These are phyloP conservation scores for Fusarium bulbicola DNA, from an alignment of 2,329 filamentous ascomycete species.

Conservation along the genomic window DNA sequence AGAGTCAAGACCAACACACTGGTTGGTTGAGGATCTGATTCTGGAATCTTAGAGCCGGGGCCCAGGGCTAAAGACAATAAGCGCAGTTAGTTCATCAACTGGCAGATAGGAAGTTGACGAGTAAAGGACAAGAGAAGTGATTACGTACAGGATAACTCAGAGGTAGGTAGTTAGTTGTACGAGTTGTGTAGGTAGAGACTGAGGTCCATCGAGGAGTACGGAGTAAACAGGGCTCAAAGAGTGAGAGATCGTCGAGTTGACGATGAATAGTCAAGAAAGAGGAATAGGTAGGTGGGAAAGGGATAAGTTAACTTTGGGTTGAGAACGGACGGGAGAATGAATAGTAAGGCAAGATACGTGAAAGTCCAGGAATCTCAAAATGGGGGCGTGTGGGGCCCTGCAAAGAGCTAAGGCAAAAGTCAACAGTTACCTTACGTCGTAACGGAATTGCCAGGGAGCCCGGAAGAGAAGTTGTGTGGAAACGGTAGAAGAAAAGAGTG, in stretches of 20 bases:
- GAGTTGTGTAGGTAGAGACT: neutral
- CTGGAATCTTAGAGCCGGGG: constrained; percentile 41
- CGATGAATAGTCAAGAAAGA: constrained; percentile 2
- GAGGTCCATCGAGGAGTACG: neutral
- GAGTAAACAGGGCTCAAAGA: neutral
- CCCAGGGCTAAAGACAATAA: constrained; percentile 39
- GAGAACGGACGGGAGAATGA: neutral
- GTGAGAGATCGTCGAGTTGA: neutral
- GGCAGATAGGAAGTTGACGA: constrained; percentile 19
- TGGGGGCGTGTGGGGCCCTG: constrained; percentile 8
- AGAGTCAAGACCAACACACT: constrained; percentile 35
- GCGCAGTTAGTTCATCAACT: constrained; percentile 28
- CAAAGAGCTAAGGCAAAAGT: constrained; percentile 21
- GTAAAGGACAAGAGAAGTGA: neutral
- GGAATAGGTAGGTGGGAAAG: constrained; percentile 4
- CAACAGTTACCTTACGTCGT: constrained; percentile 16
- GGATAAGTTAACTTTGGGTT: constrained; percentile 10
- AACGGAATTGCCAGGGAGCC: constrained; percentile 22
- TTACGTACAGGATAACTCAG: neutral
- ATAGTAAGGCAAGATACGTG: neutral
- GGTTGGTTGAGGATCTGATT: constrained; percentile 43
- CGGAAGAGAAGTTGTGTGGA: constrained; percentile 13
- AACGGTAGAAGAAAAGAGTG: constrained; percentile 12
- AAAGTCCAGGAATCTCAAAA: neutral
- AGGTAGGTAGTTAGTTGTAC: neutral